Evolutionary conservation across 768 basidiomycete genomes (phyloP).

Genomic region (Stropharia rugosoannulata): DNA sequence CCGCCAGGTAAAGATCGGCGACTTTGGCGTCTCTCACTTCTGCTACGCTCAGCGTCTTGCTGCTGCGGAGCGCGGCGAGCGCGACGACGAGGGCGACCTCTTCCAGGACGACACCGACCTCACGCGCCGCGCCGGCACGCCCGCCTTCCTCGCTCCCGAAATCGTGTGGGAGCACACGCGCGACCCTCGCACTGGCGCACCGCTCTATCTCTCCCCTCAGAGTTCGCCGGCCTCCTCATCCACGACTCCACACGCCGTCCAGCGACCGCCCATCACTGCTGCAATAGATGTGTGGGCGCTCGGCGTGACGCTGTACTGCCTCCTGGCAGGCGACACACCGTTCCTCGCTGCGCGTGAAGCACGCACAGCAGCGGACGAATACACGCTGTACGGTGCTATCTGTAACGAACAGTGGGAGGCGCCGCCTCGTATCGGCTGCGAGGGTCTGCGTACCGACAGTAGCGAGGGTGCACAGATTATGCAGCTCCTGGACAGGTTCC

Average conservation of each 20-base stretch:
- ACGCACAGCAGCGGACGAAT: slow-evolving; percentile 44
- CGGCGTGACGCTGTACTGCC: slow-evolving; percentile 92
- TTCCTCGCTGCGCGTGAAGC: slow-evolving; percentile 42
- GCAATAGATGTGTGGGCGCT: slow-evolving; percentile 98
- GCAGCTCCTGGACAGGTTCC: slow-evolving; percentile 67
- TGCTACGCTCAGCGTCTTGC: slow-evolving; percentile 84
- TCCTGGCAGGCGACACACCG: slow-evolving; percentile 86
- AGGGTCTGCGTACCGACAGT: slow-evolving; percentile 50
- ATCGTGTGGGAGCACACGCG: slow-evolving; percentile 70
- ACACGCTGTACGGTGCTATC: slow-evolving; percentile 76
- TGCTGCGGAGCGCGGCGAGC: slow-evolving; percentile 49
- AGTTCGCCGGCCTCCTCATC: slow-evolving; percentile 34
- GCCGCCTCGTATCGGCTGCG: slow-evolving; percentile 69
- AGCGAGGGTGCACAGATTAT: slow-evolving; percentile 62
- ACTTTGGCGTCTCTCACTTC: slow-evolving; percentile 97
- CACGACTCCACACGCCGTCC: slow-evolving; percentile 69
- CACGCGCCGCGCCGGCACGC: slow-evolving; percentile 90
- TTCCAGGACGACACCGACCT: slow-evolving; percentile 85
- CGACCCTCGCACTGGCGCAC: slow-evolving; percentile 8
- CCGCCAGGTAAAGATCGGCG: slow-evolving; percentile 91
- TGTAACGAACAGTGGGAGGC: slow-evolving; percentile 74
- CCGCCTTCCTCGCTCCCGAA: slow-evolving; percentile 96
- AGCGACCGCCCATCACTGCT: slow-evolving; percentile 71
- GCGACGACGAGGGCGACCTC: slow-evolving; percentile 54
- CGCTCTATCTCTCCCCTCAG: slow-evolving; percentile 22